phyloP scores from a whole-genome alignment of 768 basidiomycete genomes.

The Agrocybe praecox region DNA sequence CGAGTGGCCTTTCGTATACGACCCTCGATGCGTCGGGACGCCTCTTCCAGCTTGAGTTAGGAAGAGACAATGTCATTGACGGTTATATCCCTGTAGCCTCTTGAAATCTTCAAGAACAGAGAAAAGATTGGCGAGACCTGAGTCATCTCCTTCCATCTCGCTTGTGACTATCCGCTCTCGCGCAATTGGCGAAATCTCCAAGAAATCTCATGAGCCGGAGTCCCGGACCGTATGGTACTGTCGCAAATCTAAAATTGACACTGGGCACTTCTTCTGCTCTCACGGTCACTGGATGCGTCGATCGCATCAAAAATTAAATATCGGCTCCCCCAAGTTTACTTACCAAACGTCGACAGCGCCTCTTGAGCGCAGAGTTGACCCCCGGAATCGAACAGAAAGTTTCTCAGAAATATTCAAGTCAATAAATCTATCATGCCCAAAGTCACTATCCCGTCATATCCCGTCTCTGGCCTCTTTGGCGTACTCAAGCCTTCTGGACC shows the following conservation, averaged over 20 bases:
- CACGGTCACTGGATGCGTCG: no score
- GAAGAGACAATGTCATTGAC: background rate
- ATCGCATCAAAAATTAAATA: no score
- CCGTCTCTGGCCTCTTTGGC: slow-evolving; percentile 83
- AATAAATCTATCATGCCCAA: slow-evolving; percentile 63
- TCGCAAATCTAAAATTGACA: no score
- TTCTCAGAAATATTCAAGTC: background rate
- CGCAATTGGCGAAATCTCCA: no score
- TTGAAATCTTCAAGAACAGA: background rate
- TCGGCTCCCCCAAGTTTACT: no score
- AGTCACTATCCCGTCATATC: slow-evolving; percentile 49
- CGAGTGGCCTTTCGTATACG: slow-evolving; percentile 40
- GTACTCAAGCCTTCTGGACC: slow-evolving; percentile 91
- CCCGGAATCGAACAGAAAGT: no score
- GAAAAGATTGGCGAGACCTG: background rate
- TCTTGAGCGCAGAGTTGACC: background rate
- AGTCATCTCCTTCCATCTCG: no score
- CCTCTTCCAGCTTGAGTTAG: slow-evolving; percentile 3
- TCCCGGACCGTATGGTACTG: no score
- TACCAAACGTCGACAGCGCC: no score
- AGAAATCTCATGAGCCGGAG: no score
- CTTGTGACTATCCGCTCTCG: no score
- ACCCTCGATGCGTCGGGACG: background rate
- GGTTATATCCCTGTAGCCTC: background rate
- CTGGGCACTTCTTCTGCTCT: no score